phyloP scores from a whole-genome alignment of 2,329 filamentous ascomycete genomes.

The Ceratocystis ficicola region DNA sequence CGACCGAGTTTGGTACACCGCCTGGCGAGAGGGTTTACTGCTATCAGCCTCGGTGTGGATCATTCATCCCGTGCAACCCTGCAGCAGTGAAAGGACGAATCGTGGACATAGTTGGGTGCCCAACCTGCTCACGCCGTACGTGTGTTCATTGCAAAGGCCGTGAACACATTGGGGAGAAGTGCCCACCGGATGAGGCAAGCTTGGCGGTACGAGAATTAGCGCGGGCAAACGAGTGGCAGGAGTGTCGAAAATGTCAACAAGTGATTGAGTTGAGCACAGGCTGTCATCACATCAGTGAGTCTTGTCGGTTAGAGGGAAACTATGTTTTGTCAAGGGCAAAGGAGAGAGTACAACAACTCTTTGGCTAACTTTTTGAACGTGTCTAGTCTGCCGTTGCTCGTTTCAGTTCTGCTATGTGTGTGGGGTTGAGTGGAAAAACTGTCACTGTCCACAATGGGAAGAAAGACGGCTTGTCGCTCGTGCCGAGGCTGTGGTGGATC shows the following conservation, averaged over 20 bases:
- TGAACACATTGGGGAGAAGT: slow-evolving; percentile 35
- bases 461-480: slow-evolving; percentile 26
- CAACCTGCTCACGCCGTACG: slow-evolving; percentile 35
- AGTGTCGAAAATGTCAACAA: slow-evolving; percentile 35
- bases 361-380: background rate
- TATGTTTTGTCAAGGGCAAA: background rate
- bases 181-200: slow-evolving; percentile 34
- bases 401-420: slow-evolving; percentile 41
- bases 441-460: slow-evolving; percentile 31
- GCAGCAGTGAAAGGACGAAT: background rate
- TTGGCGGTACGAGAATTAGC: slow-evolving; percentile 35
- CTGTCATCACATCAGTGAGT: slow-evolving; percentile 48
- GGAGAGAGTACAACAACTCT: background rate
- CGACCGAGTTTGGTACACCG: slow-evolving; percentile 37
- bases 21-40: slow-evolving; percentile 40
- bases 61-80: slow-evolving; percentile 33
- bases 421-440: slow-evolving; percentile 33
- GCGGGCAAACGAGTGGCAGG: slow-evolving; percentile 37
- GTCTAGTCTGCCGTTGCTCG: slow-evolving; percentile 36
- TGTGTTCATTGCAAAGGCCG: slow-evolving; percentile 41
- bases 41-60: slow-evolving; percentile 32
- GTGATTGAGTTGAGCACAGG: slow-evolving; percentile 40
- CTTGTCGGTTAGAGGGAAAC: background rate
- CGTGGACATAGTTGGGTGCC: background rate
- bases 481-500: background rate